Conservation (phyloP, 306 rosid genomes). For the Begonia peltatifolia region DNA sequence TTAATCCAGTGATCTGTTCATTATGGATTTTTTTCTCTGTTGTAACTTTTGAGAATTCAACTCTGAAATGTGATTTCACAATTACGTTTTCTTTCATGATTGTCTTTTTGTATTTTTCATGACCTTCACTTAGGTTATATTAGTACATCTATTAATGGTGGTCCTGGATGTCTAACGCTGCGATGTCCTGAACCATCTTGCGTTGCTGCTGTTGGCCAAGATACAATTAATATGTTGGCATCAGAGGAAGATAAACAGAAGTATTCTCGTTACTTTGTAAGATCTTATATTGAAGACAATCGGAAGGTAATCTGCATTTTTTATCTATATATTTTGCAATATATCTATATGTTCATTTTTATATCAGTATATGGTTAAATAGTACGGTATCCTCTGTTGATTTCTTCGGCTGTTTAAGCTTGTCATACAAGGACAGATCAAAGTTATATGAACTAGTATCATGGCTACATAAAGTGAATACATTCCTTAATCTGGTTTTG, state of each 20-base stretch:
- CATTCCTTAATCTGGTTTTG: no score
- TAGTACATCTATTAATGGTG: slow-evolving; percentile 71
- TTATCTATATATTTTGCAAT: background rate
- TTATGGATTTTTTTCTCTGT: no score
- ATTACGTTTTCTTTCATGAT: slow-evolving; percentile 1
- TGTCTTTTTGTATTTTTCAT: background rate
- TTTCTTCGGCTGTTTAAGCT: no score
- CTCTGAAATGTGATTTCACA: background rate
- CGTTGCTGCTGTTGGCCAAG: slow-evolving; percentile 66
- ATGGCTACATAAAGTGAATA: no score
- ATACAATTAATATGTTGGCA: slow-evolving; percentile 50
- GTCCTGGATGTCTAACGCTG: slow-evolving; percentile 87
- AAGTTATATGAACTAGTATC: no score
- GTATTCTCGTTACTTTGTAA: slow-evolving; percentile 62
- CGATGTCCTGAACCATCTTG: slow-evolving; percentile 92
- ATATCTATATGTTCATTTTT: no score
- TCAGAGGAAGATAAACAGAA: slow-evolving; percentile 49
- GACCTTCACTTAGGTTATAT: slow-evolving; percentile 40
- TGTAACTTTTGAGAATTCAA: no score
- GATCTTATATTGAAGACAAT: slow-evolving; percentile 87
- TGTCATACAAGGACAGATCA: no score
- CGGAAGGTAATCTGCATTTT: slow-evolving; percentile 42
- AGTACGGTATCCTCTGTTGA: no score
- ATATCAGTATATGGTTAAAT: no score
- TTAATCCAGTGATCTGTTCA: no score